Evolutionary conservation across 345 rosid genomes (phyloP), one percentile per base, ranked within the genome.

Genomic region (Kernera saxatilis): DNA sequence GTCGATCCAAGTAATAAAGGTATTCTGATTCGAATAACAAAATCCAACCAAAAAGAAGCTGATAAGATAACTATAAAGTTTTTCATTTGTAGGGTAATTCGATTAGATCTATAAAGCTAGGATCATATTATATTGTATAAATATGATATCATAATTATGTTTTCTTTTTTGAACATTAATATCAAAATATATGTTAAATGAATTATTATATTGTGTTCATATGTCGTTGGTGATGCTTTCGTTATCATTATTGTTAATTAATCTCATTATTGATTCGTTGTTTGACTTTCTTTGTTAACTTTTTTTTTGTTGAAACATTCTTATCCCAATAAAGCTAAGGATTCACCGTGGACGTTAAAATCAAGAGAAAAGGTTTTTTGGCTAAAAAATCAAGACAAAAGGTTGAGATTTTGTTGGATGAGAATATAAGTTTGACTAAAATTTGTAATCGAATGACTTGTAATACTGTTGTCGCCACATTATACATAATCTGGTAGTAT

Each of bases 11-110:
- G 59, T 33, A 46, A 36, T 27, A 65, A 46, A 73, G 60, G 5
- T 39, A 36, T 45, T 45, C 18, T 21, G 36, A 8, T 54, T 55
- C 32, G 19, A 64, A 19, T 55, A 73, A 27, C 57, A 56, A 65
- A 55, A 73, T 65, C 71, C 40, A 66, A 29, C 77, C 36, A 32
- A 74, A 64, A 74, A 40, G 54, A 66, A 29, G 54, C 39, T 67
- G 67, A 74, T 74, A 67, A 74, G 73, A 74, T 67, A 73, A 67
- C 67, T 57, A 40, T 59, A 59, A 40, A 50, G 55, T 33, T 35
- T 59, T 68, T 25, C 15, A 52, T 52, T 14, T 18, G 58, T 68
- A 74, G 57, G 69, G 17, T 51, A 50, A 50, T 21, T 67, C 69
- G 64, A 67, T 74, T 67, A 67, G 41, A 59, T 67, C 73, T 67